phyloP scores from a whole-genome alignment of 352 stramenopile genomes.

The Elongisporangium anandrum region DNA sequence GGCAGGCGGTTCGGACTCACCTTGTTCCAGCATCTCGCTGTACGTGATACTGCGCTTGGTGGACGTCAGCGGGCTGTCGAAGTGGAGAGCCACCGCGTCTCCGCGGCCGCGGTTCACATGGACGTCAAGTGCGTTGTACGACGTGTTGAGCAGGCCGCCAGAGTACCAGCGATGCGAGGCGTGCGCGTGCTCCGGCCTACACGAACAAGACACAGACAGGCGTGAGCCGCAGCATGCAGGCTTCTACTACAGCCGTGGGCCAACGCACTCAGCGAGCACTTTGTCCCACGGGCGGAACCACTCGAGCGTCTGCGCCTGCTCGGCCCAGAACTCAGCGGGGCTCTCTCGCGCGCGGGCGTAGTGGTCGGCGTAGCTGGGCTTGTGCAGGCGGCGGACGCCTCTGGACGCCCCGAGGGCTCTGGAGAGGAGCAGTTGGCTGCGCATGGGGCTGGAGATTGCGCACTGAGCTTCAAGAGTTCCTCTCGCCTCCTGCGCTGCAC shows the following conservation, averaged over 20 bases:
- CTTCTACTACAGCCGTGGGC: background rate
- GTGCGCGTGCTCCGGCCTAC: background rate
- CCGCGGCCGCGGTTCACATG: constrained; percentile 48
- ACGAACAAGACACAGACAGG: background rate
- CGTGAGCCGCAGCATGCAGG: background rate
- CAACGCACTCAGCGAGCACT: constrained; percentile 34
- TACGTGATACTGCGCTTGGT: constrained; percentile 73
- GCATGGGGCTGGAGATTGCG: background rate
- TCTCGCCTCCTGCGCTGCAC: background rate
- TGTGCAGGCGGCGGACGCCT: constrained; percentile 3
- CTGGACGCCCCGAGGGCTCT: background rate
- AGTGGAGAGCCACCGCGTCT: constrained; percentile 47
- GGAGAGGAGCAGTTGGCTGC: background rate
- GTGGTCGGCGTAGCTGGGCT: constrained; percentile 34
- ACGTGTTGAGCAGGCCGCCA: constrained; percentile 62
- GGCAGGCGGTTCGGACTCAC: constrained; percentile 1
- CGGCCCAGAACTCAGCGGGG: constrained; percentile 47
- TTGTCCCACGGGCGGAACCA: constrained; percentile 51
- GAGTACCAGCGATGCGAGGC: constrained; percentile 30
- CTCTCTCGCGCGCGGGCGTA: constrained; percentile 35
- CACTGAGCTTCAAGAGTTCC: background rate
- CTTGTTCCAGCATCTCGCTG: constrained; percentile 60
- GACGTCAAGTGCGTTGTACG: constrained; percentile 62
- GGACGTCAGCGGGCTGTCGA: constrained; percentile 53
- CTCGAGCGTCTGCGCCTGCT: constrained; percentile 41